A percentile compares a stretch with the other conserved stretches of the same genome.
Conservation (phyloP, 306 rosid genomes). For the Sechiopsis laciniata region DNA sequence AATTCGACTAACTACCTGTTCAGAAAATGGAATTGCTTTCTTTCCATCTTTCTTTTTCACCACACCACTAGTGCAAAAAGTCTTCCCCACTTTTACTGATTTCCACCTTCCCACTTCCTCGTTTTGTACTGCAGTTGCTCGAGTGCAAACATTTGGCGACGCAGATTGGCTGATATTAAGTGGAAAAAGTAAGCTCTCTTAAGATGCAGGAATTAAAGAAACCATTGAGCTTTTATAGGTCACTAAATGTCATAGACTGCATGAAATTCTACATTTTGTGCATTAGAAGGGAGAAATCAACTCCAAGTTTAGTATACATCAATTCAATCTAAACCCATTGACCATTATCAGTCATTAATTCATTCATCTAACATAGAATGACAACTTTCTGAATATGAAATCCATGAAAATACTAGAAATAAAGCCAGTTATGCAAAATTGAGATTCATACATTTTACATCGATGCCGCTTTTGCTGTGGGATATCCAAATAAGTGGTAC, state of each 20-base stretch:
- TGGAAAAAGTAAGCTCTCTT: conserved; percentile 25
- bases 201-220: not conserved
- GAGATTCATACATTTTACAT: conserved; percentile 25
- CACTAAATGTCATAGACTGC: not conserved
- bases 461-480: conserved; percentile 28
- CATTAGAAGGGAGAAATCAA: not conserved
- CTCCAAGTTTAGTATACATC: not conserved
- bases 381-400: not conserved
- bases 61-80: conserved; percentile 31
- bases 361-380: conserved; percentile 10
- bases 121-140: conserved; percentile 37
- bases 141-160: conserved; percentile 31
- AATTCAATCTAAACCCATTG: not conserved
- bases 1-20: conserved; percentile 38
- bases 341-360: conserved; percentile 5
- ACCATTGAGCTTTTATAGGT: not conserved
- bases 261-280: conserved; percentile 1
- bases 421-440: conserved; percentile 32
- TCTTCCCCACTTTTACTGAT: conserved; percentile 47
- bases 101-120: conserved; percentile 61
- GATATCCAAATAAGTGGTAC: conserved; percentile 23
- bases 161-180: conserved; percentile 42
- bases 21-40: conserved; percentile 29
- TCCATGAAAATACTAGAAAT: not conserved
- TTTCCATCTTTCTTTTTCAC: conserved; percentile 36